Base-by-base conservation (phyloP, 2,329 filamentous ascomycete species). In the Penicillium janthinellum region DNA sequence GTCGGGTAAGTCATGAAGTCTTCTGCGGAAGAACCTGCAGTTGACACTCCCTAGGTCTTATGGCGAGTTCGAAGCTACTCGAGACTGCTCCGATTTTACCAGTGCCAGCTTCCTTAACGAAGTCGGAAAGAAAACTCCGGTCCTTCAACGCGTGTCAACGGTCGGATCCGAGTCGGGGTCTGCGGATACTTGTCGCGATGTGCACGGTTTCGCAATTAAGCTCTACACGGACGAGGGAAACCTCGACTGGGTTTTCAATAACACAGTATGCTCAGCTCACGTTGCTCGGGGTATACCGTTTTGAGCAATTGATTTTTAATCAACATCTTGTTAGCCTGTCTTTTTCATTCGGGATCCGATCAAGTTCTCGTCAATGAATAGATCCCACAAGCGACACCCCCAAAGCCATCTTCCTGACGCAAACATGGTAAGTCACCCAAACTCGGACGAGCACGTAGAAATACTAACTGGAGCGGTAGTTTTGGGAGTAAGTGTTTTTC, bases 361-460 rank as follows among this genome's bases (percentile, higher is more conserved):
- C 61, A 90, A 90, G 74, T 90, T 90, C 67, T 87, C 88, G 11
- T 81, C 87, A 62, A 84, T 90, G 68, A 90, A 90, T 52, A 86
- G 89, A 66, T 88, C 87, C 0, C 88, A 90, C 70, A 90, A 90
- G 80, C 80, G 88, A 20, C 76, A 90, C 64, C 69, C 69, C 7
- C 58, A 44, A 28, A 66, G 62, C 11, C 68, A 72, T 39, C 56
- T 64, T 37, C 66, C 67, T 37, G 67, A 74, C 58, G 28, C 60
- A 14, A 70, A 65, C 25, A 71, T 73, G 71, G 68, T 69, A 60
- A 51, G 65, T 35, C 5, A n/a, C 31, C 11, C 14, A 14, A 25
- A 28, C 28, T 28, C 28, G 7, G 28, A 28, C 28, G 2, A 6
- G 28, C 28, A 28, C 28, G 3, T 28, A 28, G 28, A n/a, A 17